phyloP scores from a whole-genome alignment of 768 basidiomycete species.

The Leccinum rimulosum region DNA sequence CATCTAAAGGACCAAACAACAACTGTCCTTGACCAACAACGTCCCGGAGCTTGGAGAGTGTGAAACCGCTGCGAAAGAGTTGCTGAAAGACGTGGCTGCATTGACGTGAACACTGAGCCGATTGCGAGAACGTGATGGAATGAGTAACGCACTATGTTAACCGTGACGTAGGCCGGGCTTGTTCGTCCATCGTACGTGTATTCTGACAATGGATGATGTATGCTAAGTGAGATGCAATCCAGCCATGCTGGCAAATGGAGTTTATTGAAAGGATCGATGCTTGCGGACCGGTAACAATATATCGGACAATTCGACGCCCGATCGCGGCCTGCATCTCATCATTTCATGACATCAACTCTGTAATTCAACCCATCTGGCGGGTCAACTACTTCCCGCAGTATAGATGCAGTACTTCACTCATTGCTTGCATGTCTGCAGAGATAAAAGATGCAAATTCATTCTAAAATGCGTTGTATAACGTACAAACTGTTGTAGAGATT shows the following conservation, averaged over 20 bases:
- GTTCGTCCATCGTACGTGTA: slow-evolving; percentile 23
- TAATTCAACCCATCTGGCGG: too few species aligned
- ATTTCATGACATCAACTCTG: background rate
- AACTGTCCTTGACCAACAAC: slow-evolving; percentile 60
- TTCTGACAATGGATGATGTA: background rate
- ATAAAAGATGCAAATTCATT: slow-evolving; percentile 16
- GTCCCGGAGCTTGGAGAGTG: slow-evolving; percentile 67
- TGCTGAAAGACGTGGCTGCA: slow-evolving; percentile 41
- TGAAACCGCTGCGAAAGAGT: slow-evolving; percentile 50
- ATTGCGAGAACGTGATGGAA: background rate
- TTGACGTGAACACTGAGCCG: slow-evolving; percentile 5
- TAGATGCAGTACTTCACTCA: too few species aligned
- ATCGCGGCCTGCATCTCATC: background rate
- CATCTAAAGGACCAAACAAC: slow-evolving; percentile 45
- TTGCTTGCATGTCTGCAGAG: background rate
- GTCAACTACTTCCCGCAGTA: too few species aligned
- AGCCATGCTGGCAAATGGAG: background rate
- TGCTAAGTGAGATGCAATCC: background rate
- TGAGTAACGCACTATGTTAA: slow-evolving; percentile 25
- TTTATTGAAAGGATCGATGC: background rate
- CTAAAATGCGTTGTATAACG: slow-evolving; percentile 31
- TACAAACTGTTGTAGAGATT: slow-evolving; percentile 30
- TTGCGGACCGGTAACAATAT: background rate
- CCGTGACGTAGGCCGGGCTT: slow-evolving; percentile 22
- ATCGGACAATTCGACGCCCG: background rate